A percentile compares a stretch with the other conserved stretches of the same genome.
These are phyloP conservation scores for Fusarium abutilonis DNA, from an alignment of 2,329 filamentous ascomycete genomes.

Conservation along the genomic window DNA sequence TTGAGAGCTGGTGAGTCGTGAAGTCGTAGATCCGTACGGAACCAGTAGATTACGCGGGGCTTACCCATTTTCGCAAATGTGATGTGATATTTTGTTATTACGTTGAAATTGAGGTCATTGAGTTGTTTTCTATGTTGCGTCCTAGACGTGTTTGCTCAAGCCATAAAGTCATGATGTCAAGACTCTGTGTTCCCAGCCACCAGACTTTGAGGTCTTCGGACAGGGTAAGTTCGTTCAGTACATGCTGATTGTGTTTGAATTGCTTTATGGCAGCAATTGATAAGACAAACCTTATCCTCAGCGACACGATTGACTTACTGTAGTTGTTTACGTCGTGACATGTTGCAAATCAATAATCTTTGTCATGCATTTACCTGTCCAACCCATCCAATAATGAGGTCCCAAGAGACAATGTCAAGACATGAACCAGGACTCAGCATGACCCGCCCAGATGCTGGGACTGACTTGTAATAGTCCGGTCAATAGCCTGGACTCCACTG, in stretches of 20 bases:
- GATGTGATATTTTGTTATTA: not conserved
- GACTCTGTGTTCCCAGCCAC: conserved; percentile 33
- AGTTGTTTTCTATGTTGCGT: not conserved
- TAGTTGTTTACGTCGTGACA: too few species aligned
- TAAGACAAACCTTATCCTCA: too few species aligned
- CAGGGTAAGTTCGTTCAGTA: not conserved
- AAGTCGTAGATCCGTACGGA: conserved; percentile 79
- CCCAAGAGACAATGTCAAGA: not conserved
- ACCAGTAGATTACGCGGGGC: conserved; percentile 75
- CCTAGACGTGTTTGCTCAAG: conserved; percentile 1
- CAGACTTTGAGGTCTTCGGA: conserved; percentile 12
- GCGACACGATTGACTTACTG: too few species aligned
- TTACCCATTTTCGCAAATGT: conserved; percentile 44
- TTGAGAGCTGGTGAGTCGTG: conserved; percentile 80
- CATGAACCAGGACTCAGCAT: not conserved
- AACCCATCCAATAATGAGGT: not conserved
- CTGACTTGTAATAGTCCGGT: not conserved
- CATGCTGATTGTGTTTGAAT: not conserved
- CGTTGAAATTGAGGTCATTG: not conserved
- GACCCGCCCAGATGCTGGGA: not conserved
- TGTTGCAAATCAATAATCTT: too few species aligned
- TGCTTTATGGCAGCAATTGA: not conserved
- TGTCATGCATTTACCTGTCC: not conserved
- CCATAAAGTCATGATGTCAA: conserved; percentile 45
- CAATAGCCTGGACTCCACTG: not conserved